phyloP scores from a whole-genome alignment of 1,139 yeast genomes.

The Sugiyamaella sp. region DNA sequence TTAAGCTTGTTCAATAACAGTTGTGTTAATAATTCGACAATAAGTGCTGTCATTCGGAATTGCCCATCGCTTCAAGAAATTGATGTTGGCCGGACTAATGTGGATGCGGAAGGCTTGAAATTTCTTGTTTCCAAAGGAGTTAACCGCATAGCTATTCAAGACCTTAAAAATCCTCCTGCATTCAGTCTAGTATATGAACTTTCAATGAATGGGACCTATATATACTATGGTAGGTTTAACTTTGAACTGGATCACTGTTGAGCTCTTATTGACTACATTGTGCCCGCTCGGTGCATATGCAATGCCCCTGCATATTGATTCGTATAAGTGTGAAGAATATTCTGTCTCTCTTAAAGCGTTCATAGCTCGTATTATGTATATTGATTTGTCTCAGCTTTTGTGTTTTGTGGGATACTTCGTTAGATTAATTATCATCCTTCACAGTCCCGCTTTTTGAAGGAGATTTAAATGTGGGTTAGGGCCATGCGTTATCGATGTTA shows the following conservation, averaged over 20 bases:
- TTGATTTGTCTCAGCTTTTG: too few species aligned
- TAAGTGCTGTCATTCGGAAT: not conserved
- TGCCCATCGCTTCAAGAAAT: not conserved
- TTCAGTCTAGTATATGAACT: not conserved
- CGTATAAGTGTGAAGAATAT: too few species aligned
- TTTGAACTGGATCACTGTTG: not conserved
- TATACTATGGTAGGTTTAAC: not conserved
- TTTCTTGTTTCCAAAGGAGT: not conserved
- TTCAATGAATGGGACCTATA: not conserved
- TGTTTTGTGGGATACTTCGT: too few species aligned
- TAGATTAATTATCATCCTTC: too few species aligned
- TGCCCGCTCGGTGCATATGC: too few species aligned
- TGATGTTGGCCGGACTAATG: not conserved
- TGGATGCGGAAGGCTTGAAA: not conserved
- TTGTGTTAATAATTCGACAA: not conserved
- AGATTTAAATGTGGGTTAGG: constrained; percentile 4
- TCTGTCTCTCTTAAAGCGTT: too few species aligned
- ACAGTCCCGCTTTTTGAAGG: too few species aligned
- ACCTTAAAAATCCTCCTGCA: not conserved
- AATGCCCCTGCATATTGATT: too few species aligned
- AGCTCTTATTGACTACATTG: not conserved
- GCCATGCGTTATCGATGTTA: not conserved
- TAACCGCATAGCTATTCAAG: not conserved
- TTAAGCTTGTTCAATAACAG: not conserved
- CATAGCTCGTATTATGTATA: too few species aligned